Evolutionary conservation across 441 rosid genomes (phyloP), one percentile per base, ranked within the genome.

Genomic region (Gossypium schwendimanii): DNA sequence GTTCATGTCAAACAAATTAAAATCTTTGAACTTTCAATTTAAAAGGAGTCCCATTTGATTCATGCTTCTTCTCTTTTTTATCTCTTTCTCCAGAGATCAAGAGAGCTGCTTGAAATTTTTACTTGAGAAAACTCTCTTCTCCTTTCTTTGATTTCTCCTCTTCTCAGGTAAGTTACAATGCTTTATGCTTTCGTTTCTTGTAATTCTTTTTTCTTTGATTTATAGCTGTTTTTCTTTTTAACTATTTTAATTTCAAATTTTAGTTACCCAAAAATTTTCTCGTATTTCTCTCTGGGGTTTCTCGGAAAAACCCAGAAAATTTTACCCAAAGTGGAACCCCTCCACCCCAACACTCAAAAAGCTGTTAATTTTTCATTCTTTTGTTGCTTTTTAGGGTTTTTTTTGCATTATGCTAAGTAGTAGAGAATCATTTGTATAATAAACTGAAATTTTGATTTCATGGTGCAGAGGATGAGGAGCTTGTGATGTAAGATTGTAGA

Each of bases 391-490:
- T 55, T 57, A 24, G 10, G 10, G 7, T 66, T 6, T 54, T 70
- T 70, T 11, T 71, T 6, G 5, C 18, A 41, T 44, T 64, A 21
- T 44, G 17, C 3, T 41, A 20, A 20, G 52, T 41, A 63, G 28
- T 26, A 23, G 24, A 65, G 1, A 21, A 12, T 41, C 36, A 1
- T 47, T 36, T 26, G 24, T 24, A 18, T 4, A 50, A 1, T 4
- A 33, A 39, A 62, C 21, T 73, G 11, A 31, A 17, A 6, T 60
- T 31, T 14, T 33, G 20, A 69, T 33, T 8, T 47, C 28, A 26
- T 24, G 21, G 70, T 49, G 28, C 63, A 41, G 75, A 68, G 75
- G 84, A 78, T 80, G 82, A 63, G 49, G 82, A 81, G 83, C 57
- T 75, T 78, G 70, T 82, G 81, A 79, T 60, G 24, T 20, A 65